Evolutionary conservation across 805 yeast species (phyloP), one percentile per base, ranked within the genome.

Genomic region (Candida boleticola): DNA sequence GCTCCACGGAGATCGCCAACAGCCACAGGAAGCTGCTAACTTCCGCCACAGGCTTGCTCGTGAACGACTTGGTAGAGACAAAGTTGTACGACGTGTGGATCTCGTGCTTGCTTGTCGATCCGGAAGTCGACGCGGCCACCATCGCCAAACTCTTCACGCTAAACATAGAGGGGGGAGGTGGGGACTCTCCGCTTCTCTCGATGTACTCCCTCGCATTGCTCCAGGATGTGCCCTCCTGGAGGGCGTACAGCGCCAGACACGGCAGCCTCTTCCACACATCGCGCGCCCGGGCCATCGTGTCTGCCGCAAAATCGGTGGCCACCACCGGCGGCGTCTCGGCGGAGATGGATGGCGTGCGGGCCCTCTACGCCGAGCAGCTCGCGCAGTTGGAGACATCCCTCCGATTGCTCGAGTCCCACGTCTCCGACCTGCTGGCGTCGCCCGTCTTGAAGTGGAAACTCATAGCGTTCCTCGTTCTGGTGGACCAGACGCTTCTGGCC

Each of bases 41-140:
- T 6, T 5, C 14, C 7, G 17, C 30, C 0, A 50, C 64, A 4
- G 60, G 73, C 18, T 63, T 66, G 34, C 66, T 71, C 13, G 54
- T 69, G 20, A 60, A 67, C 64, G 51, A 64, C 58, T 42, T 77
- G 40, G 50, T 79, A 3, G 83, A 81, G 44, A 61, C 65, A 7
- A 63, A 67, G 17, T 48, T 80, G 3, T 73, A 73, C 46, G 85
- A 80, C 50, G 64, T 70, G n/a, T 79, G 78, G 76, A 52, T 75
- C 20, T 41, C 59, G 43, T 49, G 60, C 32, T 39, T 63, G n/a
- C 39, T 56, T 17, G 67, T 61, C 30, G 39, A 51, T 2, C 31
- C 51, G 7, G 17, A 26, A 7, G 25, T 34, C 7, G 39, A 41
- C 6, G 27, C 33, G 5, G 23, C 31, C 9, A 10, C 20, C 6